Conservation (phyloP, 2,329 filamentous ascomycete genomes). For the Ceratocystis cacaofunesta region DNA sequence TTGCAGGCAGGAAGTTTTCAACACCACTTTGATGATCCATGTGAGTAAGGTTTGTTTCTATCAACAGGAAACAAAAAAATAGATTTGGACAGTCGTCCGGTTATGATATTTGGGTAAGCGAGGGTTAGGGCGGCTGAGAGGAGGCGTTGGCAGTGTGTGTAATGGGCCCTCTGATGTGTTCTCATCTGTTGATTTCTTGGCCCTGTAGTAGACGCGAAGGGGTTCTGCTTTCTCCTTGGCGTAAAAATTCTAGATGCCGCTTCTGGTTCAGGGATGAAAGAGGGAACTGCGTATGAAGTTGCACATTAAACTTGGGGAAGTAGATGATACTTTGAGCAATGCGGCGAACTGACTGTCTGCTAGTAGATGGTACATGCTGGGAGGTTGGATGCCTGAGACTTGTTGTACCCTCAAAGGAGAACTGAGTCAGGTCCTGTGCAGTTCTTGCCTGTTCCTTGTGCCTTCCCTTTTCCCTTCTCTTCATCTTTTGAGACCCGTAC, state of each 20-base stretch:
- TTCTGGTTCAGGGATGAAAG: neutral
- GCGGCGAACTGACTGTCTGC: neutral
- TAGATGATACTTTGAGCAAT: neutral
- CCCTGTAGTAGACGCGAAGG: neutral
- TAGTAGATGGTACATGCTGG: neutral
- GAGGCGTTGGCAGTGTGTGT: neutral
- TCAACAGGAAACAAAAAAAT: neutral
- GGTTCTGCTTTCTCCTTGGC: neutral
- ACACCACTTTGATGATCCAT: neutral
- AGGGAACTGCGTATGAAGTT: neutral
- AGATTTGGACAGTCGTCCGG: neutral
- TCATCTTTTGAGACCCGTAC: too few species aligned
- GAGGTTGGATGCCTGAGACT: neutral
- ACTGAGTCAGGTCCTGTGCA: neutral
- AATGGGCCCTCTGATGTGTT: neutral
- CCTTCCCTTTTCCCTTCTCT: too few species aligned
- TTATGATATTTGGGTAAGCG: neutral
- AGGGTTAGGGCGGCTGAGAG: neutral
- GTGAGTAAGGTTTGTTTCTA: neutral
- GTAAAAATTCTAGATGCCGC: neutral
- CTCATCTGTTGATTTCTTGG: neutral
- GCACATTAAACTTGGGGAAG: neutral
- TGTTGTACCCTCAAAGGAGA: neutral
- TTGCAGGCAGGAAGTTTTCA: neutral
- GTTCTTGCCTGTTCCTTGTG: too few species aligned